A percentile compares a stretch with the other conserved stretches of the same genome.
Evolutionary conservation across 106 monocot species (phyloP).

Genomic region (Cymbidium sinense): DNA sequence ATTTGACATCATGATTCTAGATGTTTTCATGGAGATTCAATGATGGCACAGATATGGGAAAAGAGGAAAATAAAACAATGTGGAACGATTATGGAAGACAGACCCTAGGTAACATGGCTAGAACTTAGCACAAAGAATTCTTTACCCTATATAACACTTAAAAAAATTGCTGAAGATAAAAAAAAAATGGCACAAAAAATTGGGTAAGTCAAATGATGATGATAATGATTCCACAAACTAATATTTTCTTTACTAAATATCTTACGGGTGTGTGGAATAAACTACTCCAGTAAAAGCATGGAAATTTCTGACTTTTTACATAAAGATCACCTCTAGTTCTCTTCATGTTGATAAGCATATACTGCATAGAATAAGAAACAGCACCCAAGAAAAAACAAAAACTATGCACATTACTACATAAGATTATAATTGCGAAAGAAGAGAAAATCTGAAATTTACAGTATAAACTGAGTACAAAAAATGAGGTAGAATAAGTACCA

Average conservation of each 20-base stretch:
- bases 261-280: background rate
- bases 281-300: background rate
- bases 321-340: background rate
- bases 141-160: too few species aligned
- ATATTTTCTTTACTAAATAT: background rate
- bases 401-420: background rate
- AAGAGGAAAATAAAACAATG: background rate
- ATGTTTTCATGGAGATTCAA: too few species aligned
- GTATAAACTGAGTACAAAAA: background rate
- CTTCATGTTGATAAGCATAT: background rate
- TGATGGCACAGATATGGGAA: too few species aligned
- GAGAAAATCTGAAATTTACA: background rate
- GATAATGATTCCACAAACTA: background rate
- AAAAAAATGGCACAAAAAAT: background rate
- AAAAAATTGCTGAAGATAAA: background rate
- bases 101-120: background rate
- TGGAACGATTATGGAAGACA: background rate
- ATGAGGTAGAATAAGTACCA: constrained; percentile 39
- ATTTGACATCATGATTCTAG: too few species aligned
- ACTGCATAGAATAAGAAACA: background rate
- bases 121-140: background rate
- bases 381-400: background rate
- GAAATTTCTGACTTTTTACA: background rate
- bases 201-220: background rate
- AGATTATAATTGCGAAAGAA: background rate